A percentile compares a stretch with the other conserved stretches of the same genome.
Conservation (phyloP, 441 rosid species). For the Corymbia citriodora region DNA sequence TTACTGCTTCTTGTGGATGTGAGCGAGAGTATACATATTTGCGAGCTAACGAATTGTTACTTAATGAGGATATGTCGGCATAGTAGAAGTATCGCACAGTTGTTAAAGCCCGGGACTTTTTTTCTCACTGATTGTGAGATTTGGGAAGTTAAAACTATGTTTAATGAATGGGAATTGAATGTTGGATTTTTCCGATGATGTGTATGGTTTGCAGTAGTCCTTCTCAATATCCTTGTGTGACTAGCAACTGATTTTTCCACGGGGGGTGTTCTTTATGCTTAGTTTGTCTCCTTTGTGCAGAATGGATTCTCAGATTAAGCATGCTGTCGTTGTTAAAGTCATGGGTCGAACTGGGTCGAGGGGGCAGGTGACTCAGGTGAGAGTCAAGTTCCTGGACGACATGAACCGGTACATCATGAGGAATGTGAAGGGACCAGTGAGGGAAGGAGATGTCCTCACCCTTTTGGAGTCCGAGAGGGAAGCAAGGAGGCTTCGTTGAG, state of each 20-base stretch:
- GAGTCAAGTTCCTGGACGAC: slow-evolving; percentile 11
- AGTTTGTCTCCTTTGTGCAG: neutral
- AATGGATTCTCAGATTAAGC: slow-evolving; percentile 6
- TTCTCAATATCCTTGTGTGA: neutral
- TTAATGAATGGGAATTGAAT: neutral
- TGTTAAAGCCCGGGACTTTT: neutral
- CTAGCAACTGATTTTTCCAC: neutral
- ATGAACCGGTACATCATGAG: slow-evolving; percentile 8
- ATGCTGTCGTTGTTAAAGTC: slow-evolving; percentile 2
- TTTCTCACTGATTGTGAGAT: neutral
- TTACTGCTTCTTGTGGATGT: neutral
- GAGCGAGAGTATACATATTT: neutral
- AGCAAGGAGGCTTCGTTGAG: slow-evolving; percentile 14
- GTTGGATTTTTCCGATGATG: neutral
- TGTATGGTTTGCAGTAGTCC: neutral
- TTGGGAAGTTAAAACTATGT: neutral
- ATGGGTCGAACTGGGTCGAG: slow-evolving; percentile 12
- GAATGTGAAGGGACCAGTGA: slow-evolving; percentile 10
- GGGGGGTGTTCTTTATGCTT: no score
- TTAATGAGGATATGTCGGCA: neutral
- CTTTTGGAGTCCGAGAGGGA: slow-evolving; percentile 12
- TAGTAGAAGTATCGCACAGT: neutral
- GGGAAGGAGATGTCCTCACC: slow-evolving; percentile 8
- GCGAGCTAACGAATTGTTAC: neutral
- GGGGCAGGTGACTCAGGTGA: slow-evolving; percentile 14